These are phyloP conservation scores for Coemansia sp. DNA, from an alignment of 192 early-diverging fungal species.

Conservation along the genomic window DNA sequence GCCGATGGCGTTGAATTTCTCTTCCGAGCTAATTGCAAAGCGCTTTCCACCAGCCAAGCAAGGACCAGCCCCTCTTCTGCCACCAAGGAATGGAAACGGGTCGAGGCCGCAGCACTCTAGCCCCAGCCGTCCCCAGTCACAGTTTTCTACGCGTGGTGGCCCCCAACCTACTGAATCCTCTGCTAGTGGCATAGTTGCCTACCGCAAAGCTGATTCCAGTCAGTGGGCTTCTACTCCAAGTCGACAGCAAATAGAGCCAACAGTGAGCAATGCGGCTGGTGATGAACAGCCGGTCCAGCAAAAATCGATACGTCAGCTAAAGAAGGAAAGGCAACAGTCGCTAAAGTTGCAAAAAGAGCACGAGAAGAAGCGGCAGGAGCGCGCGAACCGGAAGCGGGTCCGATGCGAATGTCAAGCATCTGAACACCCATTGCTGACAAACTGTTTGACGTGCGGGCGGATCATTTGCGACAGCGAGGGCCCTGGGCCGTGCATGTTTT, in stretches of 20 bases:
- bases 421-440: conserved; percentile 49
- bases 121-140: neutral
- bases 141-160: neutral
- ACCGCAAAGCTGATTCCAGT: conserved; percentile 5
- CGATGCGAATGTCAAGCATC: conserved; percentile 56
- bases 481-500: conserved; percentile 57
- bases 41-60: conserved; percentile 31
- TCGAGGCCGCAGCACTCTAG: neutral
- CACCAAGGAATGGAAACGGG: neutral
- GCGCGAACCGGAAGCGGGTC: conserved; percentile 33
- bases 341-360: conserved; percentile 18
- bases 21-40: conserved; percentile 35
- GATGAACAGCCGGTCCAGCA: neutral
- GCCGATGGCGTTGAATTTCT: conserved; percentile 46
- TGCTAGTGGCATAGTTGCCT: conserved; percentile 4
- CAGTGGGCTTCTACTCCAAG: too few relatives aligned
- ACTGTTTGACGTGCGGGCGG: conserved; percentile 59
- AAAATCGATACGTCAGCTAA: conserved; percentile 43
- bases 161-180: neutral
- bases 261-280: neutral
- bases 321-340: conserved; percentile 30
- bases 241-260: too few relatives aligned
- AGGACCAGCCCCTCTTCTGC: conserved; percentile 7
- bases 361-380: conserved; percentile 17
- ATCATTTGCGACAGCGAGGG: conserved; percentile 58